Percentiles rank a stretch among this genome's conserved stretches.
phyloP scores from a whole-genome alignment of 768 basidiomycete genomes.

The Collybia sordida region DNA sequence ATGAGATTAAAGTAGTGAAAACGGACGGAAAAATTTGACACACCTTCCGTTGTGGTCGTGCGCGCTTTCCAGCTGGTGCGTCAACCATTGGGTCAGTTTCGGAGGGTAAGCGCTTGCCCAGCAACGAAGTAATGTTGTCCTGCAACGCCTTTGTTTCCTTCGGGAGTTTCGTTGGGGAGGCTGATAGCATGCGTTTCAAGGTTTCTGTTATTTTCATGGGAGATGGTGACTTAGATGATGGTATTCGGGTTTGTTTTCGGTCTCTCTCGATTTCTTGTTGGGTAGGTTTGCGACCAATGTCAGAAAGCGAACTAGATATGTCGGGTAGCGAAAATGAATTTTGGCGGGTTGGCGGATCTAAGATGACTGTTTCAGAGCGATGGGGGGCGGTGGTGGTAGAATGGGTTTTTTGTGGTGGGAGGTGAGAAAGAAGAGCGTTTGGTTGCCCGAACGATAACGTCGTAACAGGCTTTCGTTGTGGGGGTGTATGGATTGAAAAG shows the following conservation, averaged over 20 bases:
- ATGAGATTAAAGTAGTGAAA: not conserved
- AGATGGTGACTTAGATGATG: slow-evolving; percentile 59
- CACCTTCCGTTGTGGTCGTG: slow-evolving; percentile 38
- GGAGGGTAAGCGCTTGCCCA: slow-evolving; percentile 63
- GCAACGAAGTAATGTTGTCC: slow-evolving; percentile 64
- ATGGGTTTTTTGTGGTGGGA: not conserved
- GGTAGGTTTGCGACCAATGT: slow-evolving; percentile 15
- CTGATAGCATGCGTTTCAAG: slow-evolving; percentile 21
- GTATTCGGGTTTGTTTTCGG: slow-evolving; percentile 36
- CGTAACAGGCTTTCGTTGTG: no score
- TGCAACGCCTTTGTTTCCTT: slow-evolving; percentile 59
- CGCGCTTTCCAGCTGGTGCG: slow-evolving; percentile 32
- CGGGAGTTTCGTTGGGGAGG: slow-evolving; percentile 45
- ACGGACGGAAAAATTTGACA: slow-evolving; percentile 1
- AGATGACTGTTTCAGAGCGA: not conserved
- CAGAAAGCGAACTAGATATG: not conserved
- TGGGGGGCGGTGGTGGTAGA: not conserved
- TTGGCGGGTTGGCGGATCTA: slow-evolving; percentile 13
- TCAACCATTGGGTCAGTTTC: slow-evolving; percentile 28
- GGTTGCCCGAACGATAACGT: not conserved
- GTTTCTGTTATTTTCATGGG: slow-evolving; percentile 46
- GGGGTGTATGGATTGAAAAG: no score
- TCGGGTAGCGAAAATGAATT: slow-evolving; percentile 6
- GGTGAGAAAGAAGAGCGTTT: not conserved
- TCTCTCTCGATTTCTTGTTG: slow-evolving; percentile 23